Base-by-base conservation (phyloP, 371 early-diverging fungal genomes). In the Rhizomucor pusillus region DNA sequence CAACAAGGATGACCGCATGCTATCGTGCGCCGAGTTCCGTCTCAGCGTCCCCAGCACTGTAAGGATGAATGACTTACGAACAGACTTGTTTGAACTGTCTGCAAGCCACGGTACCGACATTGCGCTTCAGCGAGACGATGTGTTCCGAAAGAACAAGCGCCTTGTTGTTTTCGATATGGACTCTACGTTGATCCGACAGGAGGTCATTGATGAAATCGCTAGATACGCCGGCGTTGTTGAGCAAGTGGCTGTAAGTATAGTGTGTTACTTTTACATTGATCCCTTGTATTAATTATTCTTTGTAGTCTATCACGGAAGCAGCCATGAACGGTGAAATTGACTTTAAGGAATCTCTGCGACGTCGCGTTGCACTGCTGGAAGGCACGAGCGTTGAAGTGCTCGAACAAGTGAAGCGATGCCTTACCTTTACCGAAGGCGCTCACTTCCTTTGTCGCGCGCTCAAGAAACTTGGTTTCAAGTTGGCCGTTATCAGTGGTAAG, bases 121-220 rank as follows among this genome's bases (percentile, higher is more conserved):
- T 12, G 92, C 93, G 11, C 57, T 95, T 58, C 95, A 96, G 66
- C 82, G 77, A 0, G 86, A 91, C 69, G 89, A 91, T 60, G 91
- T 95, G 4, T 95, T 87, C 71, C 75, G 97, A 44, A 82, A 86
- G 54, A 84, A 93, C 59, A 95, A 95, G 75, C 84, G 98, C 41
- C 79, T 98, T 29, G 93, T 94, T 5, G 93, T 97, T 5, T 97
- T 98, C 77, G 99, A 98, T 75, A 97, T 98, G 97, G 99, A 98
- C 64, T 94, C 95, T 3, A 98, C 99, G 0, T 68, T 98, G 52
- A 98, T 98, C 62, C 90, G 92, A 65, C 96, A 97, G 68, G 99
- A 98, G 63, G 96, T 95, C 18, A 98, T 98, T 79, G 99, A 98
- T 69, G 98, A 97, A 75, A 90, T 98, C 71, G 99, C 97, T 12